Conservation (phyloP, 345 rosid genomes). For the Syzygium jambos region DNA sequence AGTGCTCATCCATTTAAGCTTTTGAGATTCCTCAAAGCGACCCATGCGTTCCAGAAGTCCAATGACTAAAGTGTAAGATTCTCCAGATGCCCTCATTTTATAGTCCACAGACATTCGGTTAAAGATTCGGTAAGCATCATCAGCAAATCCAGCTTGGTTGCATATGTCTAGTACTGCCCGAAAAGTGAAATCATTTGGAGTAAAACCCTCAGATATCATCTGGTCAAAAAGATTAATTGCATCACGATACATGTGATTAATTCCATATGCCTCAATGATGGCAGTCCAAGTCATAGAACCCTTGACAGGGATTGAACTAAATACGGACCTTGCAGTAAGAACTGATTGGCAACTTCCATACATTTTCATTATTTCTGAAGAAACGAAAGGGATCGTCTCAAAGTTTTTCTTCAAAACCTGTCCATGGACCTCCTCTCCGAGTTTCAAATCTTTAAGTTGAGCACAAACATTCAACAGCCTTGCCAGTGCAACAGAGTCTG, state of each 20-base stretch:
- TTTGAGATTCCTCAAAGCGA: constrained; percentile 33
- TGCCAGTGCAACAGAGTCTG: constrained; percentile 62
- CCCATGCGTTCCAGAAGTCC: constrained; percentile 36
- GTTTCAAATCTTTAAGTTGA: constrained; percentile 41
- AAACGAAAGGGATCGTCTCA: constrained; percentile 47
- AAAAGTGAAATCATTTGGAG: constrained; percentile 64
- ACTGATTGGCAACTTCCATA: constrained; percentile 55
- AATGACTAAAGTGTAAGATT: constrained; percentile 26
- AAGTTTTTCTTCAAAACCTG: constrained; percentile 56
- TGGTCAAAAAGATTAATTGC: constrained; percentile 46
- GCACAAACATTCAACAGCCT: constrained; percentile 50
- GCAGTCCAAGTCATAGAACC: constrained; percentile 83
- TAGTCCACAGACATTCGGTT: constrained; percentile 36
- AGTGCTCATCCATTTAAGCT: constrained; percentile 20
- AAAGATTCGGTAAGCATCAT: constrained; percentile 50
- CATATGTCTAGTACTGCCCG: constrained; percentile 53
- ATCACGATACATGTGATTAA: constrained; percentile 26
- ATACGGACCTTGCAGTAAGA: constrained; percentile 36
- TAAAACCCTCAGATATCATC: constrained; percentile 51
- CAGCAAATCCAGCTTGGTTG: constrained; percentile 57
- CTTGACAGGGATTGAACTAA: constrained; percentile 45
- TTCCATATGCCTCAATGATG: constrained; percentile 58
- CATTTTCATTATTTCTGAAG: constrained; percentile 61
- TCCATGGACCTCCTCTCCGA: constrained; percentile 78
- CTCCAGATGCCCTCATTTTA: constrained; percentile 35